Base-by-base conservation (phyloP, 108 stramenopile genomes). In the Nitzschia inconspicua region DNA sequence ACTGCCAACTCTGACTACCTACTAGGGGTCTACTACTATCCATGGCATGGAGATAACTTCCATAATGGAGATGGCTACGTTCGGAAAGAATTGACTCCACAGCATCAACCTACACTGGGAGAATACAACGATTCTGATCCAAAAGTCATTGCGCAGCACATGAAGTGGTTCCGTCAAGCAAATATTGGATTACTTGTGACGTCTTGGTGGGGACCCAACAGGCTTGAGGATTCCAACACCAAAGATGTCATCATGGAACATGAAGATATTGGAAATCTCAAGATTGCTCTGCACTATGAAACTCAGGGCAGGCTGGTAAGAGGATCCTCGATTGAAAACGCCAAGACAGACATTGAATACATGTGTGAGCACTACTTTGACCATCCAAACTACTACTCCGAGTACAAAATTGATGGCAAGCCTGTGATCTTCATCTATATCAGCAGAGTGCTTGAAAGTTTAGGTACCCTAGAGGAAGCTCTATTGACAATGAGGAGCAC, bases 241-340 rank as follows among this genome's bases (percentile, higher is more conserved):
- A 61, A 63, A n/a, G 44, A 73, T 23, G 47, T 74, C 50, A 70
- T 70, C 26, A 47, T 74, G 19, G 23, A 56, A 40, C 30, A 47
- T 35, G 48, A 62, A 22, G 44, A 36, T 6, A 24, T 55, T 23
- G 43, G 47, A 3, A 50, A 66, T 66, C 65, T 59, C 29, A 73
- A 73, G 36, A 47, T 78, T 26, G 63, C 77, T 11, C 16, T 78
- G 18, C 49, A 69, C 51, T 78, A 78, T 28, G 77, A 78, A 47
- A 70, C 74, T 11, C 55, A 52, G 3, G 49, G 51, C 3, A 16
- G 68, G 14, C 34, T 75, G 31, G 41, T 47, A n/a, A 20, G 20
- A 7, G 40, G 40, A 18, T 55, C 54, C 24, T 52, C 60, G 11
- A 46, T 59, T 19, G 18, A 29, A 10, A 63, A 58, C 43, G 61